These are phyloP conservation scores for Tulasnella sp. DNA, from an alignment of 768 basidiomycete species.

Conservation along the genomic window DNA sequence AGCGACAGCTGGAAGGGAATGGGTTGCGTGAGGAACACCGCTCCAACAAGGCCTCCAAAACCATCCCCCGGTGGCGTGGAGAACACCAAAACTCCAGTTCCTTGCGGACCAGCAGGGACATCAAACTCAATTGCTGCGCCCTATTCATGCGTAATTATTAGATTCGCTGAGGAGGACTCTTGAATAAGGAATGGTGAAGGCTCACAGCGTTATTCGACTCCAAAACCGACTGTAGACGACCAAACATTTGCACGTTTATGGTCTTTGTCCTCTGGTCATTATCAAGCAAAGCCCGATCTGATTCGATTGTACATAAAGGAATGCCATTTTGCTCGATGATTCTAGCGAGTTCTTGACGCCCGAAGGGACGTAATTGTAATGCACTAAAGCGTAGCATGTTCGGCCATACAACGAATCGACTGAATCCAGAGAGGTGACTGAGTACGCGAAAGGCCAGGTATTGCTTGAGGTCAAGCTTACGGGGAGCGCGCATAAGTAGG, in stretches of 20 bases:
- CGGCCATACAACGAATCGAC: constrained; percentile 31
- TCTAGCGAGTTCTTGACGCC: background rate
- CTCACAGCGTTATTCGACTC: constrained; percentile 15
- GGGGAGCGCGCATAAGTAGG: background rate
- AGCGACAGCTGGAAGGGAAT: constrained; percentile 19
- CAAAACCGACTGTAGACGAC: background rate
- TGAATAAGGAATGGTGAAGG: background rate
- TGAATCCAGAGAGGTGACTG: background rate
- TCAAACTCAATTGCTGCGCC: constrained; percentile 19
- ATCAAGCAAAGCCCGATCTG: background rate
- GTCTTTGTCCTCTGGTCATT: background rate
- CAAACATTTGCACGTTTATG: constrained; percentile 1
- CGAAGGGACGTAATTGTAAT: constrained; percentile 6
- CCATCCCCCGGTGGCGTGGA: background rate
- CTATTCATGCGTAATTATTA: background rate
- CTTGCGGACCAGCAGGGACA: constrained; percentile 10
- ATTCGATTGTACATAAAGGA: constrained; percentile 24
- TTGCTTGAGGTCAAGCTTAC: background rate
- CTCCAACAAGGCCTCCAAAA: constrained; percentile 7
- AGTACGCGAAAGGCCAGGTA: background rate
- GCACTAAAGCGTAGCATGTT: background rate
- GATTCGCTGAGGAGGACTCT: background rate
- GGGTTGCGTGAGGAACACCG: constrained; percentile 29
- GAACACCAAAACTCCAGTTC: constrained; percentile 29
- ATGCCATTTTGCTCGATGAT: constrained; percentile 30